A percentile compares a stretch with the other conserved stretches of the same genome.
Evolutionary conservation across 2,329 filamentous ascomycete species (phyloP).

Genomic region (Ophiostoma quercus): DNA sequence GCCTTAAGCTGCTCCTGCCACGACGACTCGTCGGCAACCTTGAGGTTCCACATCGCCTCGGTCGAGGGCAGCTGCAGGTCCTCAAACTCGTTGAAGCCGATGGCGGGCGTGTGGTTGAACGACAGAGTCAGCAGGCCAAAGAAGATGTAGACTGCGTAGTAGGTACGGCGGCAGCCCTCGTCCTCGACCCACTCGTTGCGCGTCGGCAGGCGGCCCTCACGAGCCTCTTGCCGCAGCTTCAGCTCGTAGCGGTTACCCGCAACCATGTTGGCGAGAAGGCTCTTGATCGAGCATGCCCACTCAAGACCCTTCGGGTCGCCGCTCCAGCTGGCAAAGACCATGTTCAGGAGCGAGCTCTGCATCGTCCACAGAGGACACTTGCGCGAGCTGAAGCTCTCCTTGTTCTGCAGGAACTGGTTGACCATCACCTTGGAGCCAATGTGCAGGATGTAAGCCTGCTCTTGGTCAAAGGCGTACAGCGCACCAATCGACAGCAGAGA

Average conservation of each 20-base stretch:
- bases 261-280: constrained; percentile 96
- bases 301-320: constrained; percentile 94
- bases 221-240: constrained; percentile 85
- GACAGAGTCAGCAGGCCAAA: constrained; percentile 91
- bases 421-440: constrained; percentile 96
- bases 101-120: constrained; percentile 96
- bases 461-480: constrained; percentile 93
- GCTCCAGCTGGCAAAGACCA: constrained; percentile 99
- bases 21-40: constrained; percentile 67
- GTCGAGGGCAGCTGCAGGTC: constrained; percentile 87
- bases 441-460: constrained; percentile 94
- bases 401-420: constrained; percentile 94
- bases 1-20: constrained; percentile 75
- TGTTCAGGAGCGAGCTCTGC: constrained; percentile 94
- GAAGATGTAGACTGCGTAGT: constrained; percentile 98
- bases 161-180: constrained; percentile 91
- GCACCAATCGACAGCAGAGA: constrained; percentile 93
- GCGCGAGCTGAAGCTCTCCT: constrained; percentile 96
- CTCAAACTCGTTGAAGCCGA: constrained; percentile 98
- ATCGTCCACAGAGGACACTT: constrained; percentile 98
- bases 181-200: constrained; percentile 94
- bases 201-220: constrained; percentile 67
- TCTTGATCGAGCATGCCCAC: constrained; percentile 99
- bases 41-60: constrained; percentile 89
- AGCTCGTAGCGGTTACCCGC: constrained; percentile 94